phyloP scores from a whole-genome alignment of 805 yeast genomes.

The Nakazawaea wickerhamii region DNA sequence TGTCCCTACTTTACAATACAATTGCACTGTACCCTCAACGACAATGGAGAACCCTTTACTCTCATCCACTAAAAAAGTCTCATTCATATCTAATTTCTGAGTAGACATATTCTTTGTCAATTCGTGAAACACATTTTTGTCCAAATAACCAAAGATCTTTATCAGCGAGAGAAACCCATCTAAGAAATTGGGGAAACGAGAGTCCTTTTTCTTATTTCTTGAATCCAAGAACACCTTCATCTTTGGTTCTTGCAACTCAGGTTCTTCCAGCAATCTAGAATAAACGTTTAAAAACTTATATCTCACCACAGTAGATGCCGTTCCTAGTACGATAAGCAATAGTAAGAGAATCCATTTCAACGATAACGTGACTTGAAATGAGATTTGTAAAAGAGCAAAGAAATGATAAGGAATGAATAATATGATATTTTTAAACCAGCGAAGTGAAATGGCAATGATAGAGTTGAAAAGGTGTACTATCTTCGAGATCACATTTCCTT shows the following conservation, averaged over 20 bases:
- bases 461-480: no score
- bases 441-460: neutral
- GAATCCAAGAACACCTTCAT: constrained; percentile 41
- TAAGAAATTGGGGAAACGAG: constrained; percentile 58
- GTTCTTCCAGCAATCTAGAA: constrained; percentile 47
- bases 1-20: constrained; percentile 52
- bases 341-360: constrained; percentile 39
- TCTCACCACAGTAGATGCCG: constrained; percentile 46
- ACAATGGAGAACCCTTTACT: constrained; percentile 81
- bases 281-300: constrained; percentile 61
- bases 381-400: constrained; percentile 32
- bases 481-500: no score
- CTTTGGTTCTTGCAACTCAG: constrained; percentile 37
- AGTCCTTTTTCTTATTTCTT: constrained; percentile 31
- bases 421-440: neutral
- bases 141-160: constrained; percentile 90
- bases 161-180: constrained; percentile 90
- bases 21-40: constrained; percentile 85
- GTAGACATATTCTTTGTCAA: constrained; percentile 89
- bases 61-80: constrained; percentile 65
- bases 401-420: constrained; percentile 23
- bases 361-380: constrained; percentile 46
- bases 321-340: constrained; percentile 24
- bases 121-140: constrained; percentile 86
- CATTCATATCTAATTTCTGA: constrained; percentile 72